Base-by-base conservation (phyloP, 2,329 filamentous ascomycete species). In the Nigrospora osmanthi region DNA sequence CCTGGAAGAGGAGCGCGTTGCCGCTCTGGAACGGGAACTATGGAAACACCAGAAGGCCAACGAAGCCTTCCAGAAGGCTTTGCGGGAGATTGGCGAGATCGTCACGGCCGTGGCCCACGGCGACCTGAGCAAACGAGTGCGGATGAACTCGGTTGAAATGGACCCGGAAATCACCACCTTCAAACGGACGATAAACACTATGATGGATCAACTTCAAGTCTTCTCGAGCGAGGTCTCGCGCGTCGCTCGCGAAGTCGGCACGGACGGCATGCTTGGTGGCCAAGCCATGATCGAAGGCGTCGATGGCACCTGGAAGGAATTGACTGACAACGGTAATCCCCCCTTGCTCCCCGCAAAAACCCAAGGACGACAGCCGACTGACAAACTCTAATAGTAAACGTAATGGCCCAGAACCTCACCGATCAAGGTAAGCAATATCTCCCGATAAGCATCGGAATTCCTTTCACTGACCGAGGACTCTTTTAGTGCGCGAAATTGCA, bases 41-140 rank as follows among this genome's bases (percentile, higher is more conserved):
- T 89, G 87, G 73, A 97, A 97, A 69, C 90, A 96, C 61, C 90
- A 95, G 63, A 93, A 96, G 68, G 93, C 94, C 61, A 98, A 98
- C 66, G 83, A 95, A 66, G 94, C 93, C 56, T 98, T 97, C 77
- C 90, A 97, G 63, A 97, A 97, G 67, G 93, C 93, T 11, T 71
- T 98, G 32, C 82, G 90, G 52, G 93, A 98, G 65, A 97, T 98
- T 54, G 93, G 93, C 56, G 93, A 91, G 61, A 97, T 98, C 56
- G 88, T 97, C 58, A 96, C 93, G 17, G 90, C 91, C 50, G 93
- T 97, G 54, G 93, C 91, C 46, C 88, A 89, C 58, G 91, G 91
- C 67, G 91, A 97, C 62, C 75, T 97, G 49, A 95, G 89, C 64
- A 96, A 95, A 75, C 95, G 95, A 69, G 91, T 96, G 51, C 81